Evolutionary conservation across 2,329 filamentous ascomycete genomes (phyloP).

Genomic region (Fusarium tjaetaba): DNA sequence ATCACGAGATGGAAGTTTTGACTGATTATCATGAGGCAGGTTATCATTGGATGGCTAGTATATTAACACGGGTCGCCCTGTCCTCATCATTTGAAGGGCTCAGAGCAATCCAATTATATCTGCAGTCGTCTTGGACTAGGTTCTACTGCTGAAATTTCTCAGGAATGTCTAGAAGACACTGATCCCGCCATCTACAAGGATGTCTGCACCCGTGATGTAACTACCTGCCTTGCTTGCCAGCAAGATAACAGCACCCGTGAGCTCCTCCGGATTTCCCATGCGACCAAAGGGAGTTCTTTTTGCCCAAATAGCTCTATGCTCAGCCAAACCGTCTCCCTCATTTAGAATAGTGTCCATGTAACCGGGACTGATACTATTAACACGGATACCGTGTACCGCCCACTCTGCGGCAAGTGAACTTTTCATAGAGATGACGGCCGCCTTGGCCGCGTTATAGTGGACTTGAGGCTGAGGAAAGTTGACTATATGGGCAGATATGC

Average conservation of each 20-base stretch:
- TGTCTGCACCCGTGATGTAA: slow-evolving; percentile 15
- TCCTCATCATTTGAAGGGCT: accelerated
- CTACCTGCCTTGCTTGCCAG: slow-evolving; percentile 19
- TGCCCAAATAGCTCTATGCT: slow-evolving; percentile 13
- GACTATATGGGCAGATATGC: slow-evolving; percentile 73
- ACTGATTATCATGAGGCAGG: not conserved
- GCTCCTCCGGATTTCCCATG: slow-evolving; percentile 14
- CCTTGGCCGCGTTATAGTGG: slow-evolving; percentile 69
- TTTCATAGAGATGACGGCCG: slow-evolving; percentile 8
- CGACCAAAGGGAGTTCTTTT: slow-evolving; percentile 7
- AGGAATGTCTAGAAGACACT: not conserved
- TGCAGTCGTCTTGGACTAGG: accelerated
- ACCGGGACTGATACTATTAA: slow-evolving; percentile 17
- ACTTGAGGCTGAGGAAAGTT: slow-evolving; percentile 79
- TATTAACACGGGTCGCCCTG: accelerated
- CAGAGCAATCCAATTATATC: not conserved
- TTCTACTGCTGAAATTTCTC: not conserved
- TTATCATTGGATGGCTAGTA: not conserved
- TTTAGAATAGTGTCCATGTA: slow-evolving; percentile 22
- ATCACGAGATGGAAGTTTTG: not conserved
- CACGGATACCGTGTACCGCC: slow-evolving; percentile 8
- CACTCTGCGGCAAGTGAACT: slow-evolving; percentile 15
- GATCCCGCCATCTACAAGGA: slow-evolving; percentile 15
- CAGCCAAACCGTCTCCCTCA: slow-evolving; percentile 10
- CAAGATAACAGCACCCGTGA: slow-evolving; percentile 6